Evolutionary conservation across 2,329 filamentous ascomycete species (phyloP).

Genomic region (Tolypocladium endophyticum): DNA sequence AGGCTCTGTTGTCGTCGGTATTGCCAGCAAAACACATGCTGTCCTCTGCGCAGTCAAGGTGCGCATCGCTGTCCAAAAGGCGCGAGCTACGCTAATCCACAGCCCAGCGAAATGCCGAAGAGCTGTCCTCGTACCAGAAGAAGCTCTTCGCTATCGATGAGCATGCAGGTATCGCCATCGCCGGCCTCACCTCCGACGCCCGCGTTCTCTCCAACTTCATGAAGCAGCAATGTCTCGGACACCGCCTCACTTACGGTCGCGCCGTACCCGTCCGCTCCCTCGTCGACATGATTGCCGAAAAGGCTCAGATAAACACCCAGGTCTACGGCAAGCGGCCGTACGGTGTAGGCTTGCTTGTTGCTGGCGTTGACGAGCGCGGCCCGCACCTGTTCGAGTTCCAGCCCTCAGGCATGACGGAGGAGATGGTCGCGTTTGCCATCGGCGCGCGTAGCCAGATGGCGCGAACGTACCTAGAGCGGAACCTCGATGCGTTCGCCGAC

Average conservation of each 20-base stretch:
- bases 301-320: constrained; percentile 96
- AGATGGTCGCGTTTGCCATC: constrained; percentile 95
- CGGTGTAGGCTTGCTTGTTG: constrained; percentile 84
- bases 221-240: constrained; percentile 96
- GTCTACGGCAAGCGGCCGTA: constrained; percentile 95
- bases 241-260: constrained; percentile 91
- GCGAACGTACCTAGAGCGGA: constrained; percentile 87
- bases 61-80: constrained; percentile 11
- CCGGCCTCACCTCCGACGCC: constrained; percentile 92
- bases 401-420: constrained; percentile 88
- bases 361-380: constrained; percentile 86
- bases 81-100: neutral
- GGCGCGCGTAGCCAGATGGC: constrained; percentile 96
- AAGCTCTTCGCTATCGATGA: constrained; percentile 96
- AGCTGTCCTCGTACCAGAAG: constrained; percentile 99
- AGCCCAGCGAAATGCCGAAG: constrained; percentile 86
- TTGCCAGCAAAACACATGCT: constrained; percentile 96
- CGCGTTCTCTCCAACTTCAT: constrained; percentile 99
- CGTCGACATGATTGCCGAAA: constrained; percentile 85
- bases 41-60: constrained; percentile 97
- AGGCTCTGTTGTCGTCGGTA: constrained; percentile 92
- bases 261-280: constrained; percentile 84
- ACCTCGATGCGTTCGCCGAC: constrained; percentile 72
- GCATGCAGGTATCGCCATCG: constrained; percentile 90
- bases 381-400: constrained; percentile 98